Conservation (phyloP, 306 rosid genomes). For the Lotus japonicus region DNA sequence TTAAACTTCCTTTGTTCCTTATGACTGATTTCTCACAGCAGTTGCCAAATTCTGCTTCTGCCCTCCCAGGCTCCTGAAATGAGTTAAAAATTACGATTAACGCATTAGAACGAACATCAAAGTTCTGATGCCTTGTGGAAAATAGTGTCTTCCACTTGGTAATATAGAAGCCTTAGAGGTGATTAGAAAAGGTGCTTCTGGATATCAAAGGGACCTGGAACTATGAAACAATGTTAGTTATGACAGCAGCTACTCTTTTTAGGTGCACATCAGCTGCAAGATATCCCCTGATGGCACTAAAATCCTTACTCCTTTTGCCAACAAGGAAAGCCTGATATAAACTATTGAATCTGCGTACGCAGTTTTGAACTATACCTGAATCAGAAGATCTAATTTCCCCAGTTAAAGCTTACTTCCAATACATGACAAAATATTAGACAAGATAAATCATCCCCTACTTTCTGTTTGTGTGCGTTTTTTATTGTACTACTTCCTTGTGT, state of each 20-base stretch:
- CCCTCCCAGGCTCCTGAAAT: constrained; percentile 51
- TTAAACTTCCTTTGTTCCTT: no score
- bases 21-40: constrained; percentile 45
- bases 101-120: not conserved
- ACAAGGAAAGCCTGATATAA: constrained; percentile 36
- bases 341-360: not conserved
- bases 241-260: constrained; percentile 37
- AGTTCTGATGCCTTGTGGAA: not conserved
- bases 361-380: not conserved
- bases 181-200: constrained; percentile 35
- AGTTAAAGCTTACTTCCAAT: not conserved
- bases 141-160: constrained; percentile 44
- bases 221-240: constrained; percentile 36
- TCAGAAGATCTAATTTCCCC: no score
- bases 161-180: constrained; percentile 33
- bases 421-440: no score
- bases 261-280: no score
- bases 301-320: constrained; percentile 36
- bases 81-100: no score
- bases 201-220: constrained; percentile 35
- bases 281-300: no score
- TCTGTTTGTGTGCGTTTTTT: no score
- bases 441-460: no score
- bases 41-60: constrained; percentile 52
- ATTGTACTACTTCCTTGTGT: no score